Percentiles rank a stretch among this genome's conserved stretches.
Conservation (phyloP, 164 flowering plant species). For the Aristolochia contorta region DNA sequence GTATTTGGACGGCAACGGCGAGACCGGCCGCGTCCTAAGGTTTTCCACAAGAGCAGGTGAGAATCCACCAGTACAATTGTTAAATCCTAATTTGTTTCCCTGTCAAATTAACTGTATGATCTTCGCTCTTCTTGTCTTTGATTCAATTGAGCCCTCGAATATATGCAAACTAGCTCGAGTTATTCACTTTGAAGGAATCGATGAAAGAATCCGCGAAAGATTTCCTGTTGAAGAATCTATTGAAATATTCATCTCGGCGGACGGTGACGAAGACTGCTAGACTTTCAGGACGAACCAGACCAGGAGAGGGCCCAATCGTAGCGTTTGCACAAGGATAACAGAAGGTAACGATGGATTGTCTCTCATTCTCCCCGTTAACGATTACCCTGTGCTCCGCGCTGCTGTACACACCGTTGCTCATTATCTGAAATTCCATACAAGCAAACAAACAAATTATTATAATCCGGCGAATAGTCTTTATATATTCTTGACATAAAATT, state of each 20-base stretch:
- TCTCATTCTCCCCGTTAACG: conserved; percentile 6
- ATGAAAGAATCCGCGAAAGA: neutral
- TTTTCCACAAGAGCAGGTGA: no score
- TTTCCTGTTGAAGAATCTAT: neutral
- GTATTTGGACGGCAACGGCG: no score
- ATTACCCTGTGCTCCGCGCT: conserved; percentile 10
- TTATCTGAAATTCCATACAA: conserved; percentile 6
- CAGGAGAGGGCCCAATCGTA: conserved; percentile 1
- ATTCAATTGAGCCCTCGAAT: no score
- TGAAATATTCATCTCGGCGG: neutral
- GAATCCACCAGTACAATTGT: no score
- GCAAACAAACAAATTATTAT: neutral
- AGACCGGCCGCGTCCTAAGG: no score
- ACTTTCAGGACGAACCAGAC: neutral
- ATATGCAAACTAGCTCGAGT: no score
- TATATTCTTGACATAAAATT: no score
- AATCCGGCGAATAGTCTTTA: no score
- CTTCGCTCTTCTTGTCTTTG: no score
- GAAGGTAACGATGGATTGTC: conserved; percentile 7
- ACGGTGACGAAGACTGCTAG: conserved; percentile 4
- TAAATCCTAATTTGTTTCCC: no score
- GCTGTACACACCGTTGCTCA: conserved; percentile 11
- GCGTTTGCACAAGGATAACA: conserved; percentile 7
- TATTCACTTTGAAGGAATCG: neutral
- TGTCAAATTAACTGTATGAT: no score